phyloP scores from a whole-genome alignment of 441 rosid genomes.

The Erodium texanum region DNA sequence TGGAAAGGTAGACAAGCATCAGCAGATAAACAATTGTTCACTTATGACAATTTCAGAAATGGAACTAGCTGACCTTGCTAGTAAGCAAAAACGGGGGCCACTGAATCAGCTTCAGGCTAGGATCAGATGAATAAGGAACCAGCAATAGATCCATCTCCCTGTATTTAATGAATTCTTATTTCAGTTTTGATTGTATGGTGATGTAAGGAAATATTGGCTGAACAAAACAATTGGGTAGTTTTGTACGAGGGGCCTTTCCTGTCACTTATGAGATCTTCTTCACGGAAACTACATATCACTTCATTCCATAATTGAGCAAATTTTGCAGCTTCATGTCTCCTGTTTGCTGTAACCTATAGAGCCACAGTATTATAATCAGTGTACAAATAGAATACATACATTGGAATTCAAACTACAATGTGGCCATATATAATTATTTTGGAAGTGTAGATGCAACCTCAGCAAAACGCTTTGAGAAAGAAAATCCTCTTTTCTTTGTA shows the following conservation, averaged over 20 bases:
- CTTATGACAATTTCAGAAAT: slow-evolving; percentile 3
- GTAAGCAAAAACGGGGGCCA: slow-evolving; percentile 99
- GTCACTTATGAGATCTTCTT: slow-evolving; percentile 96
- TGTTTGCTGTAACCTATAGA: slow-evolving; percentile 73
- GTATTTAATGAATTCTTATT: slow-evolving; percentile 26
- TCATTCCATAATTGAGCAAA: slow-evolving; percentile 99
- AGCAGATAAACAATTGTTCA: slow-evolving; percentile 10
- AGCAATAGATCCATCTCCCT: slow-evolving; percentile 98
- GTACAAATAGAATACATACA: slow-evolving; percentile 6
- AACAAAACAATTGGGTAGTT: slow-evolving; percentile 12
- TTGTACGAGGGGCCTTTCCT: no score
- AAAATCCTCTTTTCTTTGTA: slow-evolving; percentile 72
- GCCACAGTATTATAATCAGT: slow-evolving; percentile 14
- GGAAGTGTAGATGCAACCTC: slow-evolving; percentile 41
- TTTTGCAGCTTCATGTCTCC: slow-evolving; percentile 97
- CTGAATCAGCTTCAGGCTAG: slow-evolving; percentile 86
- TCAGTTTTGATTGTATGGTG: slow-evolving; percentile 19
- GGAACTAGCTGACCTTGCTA: slow-evolving; percentile 68
- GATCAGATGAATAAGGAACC: slow-evolving; percentile 93
- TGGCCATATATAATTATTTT: slow-evolving; percentile 16
- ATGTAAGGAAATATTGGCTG: slow-evolving; percentile 5
- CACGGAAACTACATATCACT: slow-evolving; percentile 89
- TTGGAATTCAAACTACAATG: slow-evolving; percentile 6
- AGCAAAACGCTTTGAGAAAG: slow-evolving; percentile 73
- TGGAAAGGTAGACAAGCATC: slow-evolving; percentile 27